Evolutionary conservation across 169 alveolate genomes (phyloP).

Genomic region (Babesia caballi): DNA sequence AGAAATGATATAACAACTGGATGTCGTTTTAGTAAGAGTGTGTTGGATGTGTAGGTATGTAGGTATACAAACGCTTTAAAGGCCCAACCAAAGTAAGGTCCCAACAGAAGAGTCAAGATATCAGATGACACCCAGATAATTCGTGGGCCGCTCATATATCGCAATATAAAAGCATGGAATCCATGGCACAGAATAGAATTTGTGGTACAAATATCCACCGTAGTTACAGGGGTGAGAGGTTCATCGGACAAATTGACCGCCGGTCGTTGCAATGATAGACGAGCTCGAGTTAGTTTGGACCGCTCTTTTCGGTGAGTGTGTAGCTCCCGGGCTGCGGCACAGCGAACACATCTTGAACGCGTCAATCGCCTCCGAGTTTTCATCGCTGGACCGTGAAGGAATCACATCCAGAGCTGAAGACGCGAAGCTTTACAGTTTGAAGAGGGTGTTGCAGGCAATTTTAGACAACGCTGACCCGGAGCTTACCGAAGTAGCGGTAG

Average conservation of each 20-base stretch:
- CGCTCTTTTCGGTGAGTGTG: slow-evolving; percentile 58
- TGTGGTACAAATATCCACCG: no score
- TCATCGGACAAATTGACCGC: no score
- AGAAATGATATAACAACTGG: no score
- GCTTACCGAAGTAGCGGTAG: slow-evolving; percentile 31
- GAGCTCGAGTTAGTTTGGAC: slow-evolving; percentile 62
- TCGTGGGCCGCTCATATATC: not conserved
- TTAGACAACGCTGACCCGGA: slow-evolving; percentile 49
- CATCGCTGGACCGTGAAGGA: slow-evolving; percentile 1
- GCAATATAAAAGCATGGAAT: not conserved
- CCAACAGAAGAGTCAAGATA: no score
- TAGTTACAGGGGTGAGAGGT: no score
- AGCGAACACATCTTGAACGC: slow-evolving; percentile 48
- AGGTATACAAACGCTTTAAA: no score
- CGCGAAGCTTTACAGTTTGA: slow-evolving; percentile 36
- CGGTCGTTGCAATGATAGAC: slow-evolving; percentile 18
- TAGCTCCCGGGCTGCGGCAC: slow-evolving; percentile 36
- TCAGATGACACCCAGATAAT: no score
- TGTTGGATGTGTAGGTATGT: no score
- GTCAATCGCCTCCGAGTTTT: slow-evolving; percentile 33
- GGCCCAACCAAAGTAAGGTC: no score
- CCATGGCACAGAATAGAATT: no score
- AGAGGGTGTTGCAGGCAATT: slow-evolving; percentile 31
- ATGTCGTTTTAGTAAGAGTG: no score
- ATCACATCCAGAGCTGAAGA: not conserved